Conservation (phyloP, 2,329 filamentous ascomycete genomes). For the Torrubiella hemipterigena region DNA sequence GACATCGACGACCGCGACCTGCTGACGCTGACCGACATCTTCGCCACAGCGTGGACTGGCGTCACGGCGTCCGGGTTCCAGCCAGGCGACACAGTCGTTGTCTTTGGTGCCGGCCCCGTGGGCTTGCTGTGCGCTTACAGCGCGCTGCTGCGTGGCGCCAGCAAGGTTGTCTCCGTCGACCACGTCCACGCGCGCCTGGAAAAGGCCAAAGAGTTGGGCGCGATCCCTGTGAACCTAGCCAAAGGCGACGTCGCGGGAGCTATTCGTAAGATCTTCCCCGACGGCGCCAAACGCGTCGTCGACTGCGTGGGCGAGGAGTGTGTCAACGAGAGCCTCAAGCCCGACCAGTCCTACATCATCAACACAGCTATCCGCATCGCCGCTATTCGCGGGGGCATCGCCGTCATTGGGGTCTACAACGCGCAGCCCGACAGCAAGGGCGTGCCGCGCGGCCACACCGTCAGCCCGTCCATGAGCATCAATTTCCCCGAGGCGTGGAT, state of each 20-base stretch:
- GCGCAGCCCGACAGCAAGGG: not conserved
- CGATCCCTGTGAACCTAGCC: conserved; percentile 12
- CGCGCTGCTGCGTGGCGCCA: conserved; percentile 14
- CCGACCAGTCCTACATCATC: conserved; percentile 8
- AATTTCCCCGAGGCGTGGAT: not conserved
- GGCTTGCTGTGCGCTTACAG: conserved; percentile 22
- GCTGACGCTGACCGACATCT: conserved; percentile 30
- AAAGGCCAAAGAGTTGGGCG: conserved; percentile 11
- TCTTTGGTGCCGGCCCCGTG: conserved; percentile 40
- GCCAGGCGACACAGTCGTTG: conserved; percentile 34
- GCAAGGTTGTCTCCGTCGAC: conserved; percentile 11
- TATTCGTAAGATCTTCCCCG: conserved; percentile 9
- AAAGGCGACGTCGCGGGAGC: conserved; percentile 9
- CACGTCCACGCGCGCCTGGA: conserved; percentile 11
- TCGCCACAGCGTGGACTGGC: conserved; percentile 41
- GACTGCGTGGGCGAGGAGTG: conserved; percentile 12
- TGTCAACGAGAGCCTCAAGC: conserved; percentile 9
- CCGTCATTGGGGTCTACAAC: not conserved
- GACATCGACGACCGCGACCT: not conserved
- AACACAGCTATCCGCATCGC: not conserved
- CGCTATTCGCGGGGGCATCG: not conserved
- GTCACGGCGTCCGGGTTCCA: conserved; percentile 33
- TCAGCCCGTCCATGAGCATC: not conserved
- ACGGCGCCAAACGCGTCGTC: conserved; percentile 9
- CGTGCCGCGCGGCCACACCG: not conserved